Conservation (phyloP, 73 alveolate genomes). For the Tetrahymena malaccensis region DNA sequence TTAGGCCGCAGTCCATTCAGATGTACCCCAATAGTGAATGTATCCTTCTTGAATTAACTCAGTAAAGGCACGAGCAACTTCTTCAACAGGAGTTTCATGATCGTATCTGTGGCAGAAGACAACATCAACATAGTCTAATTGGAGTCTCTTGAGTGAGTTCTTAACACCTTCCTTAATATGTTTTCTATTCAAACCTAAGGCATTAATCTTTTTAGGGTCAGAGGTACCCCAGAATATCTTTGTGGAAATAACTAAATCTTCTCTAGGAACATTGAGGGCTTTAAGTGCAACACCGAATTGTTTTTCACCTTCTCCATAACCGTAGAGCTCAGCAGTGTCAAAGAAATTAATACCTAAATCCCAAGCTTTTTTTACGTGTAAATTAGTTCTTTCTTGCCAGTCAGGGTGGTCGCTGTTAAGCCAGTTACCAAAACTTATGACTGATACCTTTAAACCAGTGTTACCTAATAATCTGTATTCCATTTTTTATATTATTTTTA, state of each 20-base stretch:
- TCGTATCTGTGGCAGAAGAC: conserved; percentile 86
- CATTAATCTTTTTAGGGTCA: conserved; percentile 55
- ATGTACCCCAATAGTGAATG: conserved; percentile 97
- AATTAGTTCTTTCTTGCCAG: conserved; percentile 15
- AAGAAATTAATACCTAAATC: conserved; percentile 90
- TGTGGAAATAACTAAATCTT: conserved; percentile 73
- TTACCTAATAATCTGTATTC: conserved; percentile 82
- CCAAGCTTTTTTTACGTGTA: conserved; percentile 49
- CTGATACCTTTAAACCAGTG: conserved; percentile 83
- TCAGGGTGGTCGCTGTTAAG: conserved; percentile 33
- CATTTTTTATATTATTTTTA: conserved; percentile 36
- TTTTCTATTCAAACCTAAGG: conserved; percentile 59
- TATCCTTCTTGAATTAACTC: conserved; percentile 83
- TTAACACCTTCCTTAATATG: conserved; percentile 80
- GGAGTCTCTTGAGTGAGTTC: conserved; percentile 69
- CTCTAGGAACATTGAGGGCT: conserved; percentile 32
- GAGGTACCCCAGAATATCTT: conserved; percentile 79
- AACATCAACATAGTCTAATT: conserved; percentile 84
- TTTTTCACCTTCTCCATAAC: conserved; percentile 61
- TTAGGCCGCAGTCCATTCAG: conserved; percentile 87
- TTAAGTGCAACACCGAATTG: conserved; percentile 53
- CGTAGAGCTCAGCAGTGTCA: conserved; percentile 86
- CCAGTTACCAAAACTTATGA: conserved; percentile 79
- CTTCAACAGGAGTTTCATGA: conserved; percentile 80
- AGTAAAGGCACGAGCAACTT: conserved; percentile 80